phyloP scores from a whole-genome alignment of 257 asterid genomes.

The Fraxinus quadrangulata region DNA sequence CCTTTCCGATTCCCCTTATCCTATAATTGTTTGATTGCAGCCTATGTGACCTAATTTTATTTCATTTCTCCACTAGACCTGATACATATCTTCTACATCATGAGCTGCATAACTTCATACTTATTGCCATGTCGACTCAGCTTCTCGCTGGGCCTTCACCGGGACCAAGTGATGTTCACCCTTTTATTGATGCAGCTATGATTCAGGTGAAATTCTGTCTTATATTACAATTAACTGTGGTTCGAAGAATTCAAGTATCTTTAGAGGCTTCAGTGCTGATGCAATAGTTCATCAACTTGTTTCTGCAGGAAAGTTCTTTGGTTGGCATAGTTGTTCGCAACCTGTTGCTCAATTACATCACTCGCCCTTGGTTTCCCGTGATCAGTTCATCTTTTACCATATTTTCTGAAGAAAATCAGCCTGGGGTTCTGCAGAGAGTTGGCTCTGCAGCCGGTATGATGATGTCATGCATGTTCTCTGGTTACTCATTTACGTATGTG shows the following conservation, averaged over 20 bases:
- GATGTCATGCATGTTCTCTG: background rate
- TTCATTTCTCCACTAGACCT: constrained; percentile 45
- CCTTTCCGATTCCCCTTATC: too few relatives aligned
- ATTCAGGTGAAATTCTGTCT: constrained; percentile 52
- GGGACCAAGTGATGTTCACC: constrained; percentile 79
- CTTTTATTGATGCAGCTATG: constrained; percentile 90
- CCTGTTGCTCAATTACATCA: constrained; percentile 74
- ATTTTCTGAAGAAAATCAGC: constrained; percentile 69
- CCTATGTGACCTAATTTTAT: constrained; percentile 23
- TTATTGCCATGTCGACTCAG: constrained; percentile 83
- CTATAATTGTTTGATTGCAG: too few relatives aligned
- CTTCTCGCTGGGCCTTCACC: constrained; percentile 94
- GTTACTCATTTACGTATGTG: constrained; percentile 16
- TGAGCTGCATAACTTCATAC: constrained; percentile 81
- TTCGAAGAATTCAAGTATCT: constrained; percentile 12
- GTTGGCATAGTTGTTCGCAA: constrained; percentile 63
- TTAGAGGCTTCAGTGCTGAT: constrained; percentile 12
- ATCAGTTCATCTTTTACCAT: constrained; percentile 53
- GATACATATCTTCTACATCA: constrained; percentile 75
- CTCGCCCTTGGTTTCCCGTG: constrained; percentile 53
- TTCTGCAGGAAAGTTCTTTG: constrained; percentile 72
- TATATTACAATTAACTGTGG: background rate
- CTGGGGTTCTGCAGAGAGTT: constrained; percentile 83
- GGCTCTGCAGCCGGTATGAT: constrained; percentile 92
- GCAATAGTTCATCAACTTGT: constrained; percentile 19